Evolutionary conservation across 2,329 filamentous ascomycete genomes (phyloP).

Genomic region (Geosmithia flava): DNA sequence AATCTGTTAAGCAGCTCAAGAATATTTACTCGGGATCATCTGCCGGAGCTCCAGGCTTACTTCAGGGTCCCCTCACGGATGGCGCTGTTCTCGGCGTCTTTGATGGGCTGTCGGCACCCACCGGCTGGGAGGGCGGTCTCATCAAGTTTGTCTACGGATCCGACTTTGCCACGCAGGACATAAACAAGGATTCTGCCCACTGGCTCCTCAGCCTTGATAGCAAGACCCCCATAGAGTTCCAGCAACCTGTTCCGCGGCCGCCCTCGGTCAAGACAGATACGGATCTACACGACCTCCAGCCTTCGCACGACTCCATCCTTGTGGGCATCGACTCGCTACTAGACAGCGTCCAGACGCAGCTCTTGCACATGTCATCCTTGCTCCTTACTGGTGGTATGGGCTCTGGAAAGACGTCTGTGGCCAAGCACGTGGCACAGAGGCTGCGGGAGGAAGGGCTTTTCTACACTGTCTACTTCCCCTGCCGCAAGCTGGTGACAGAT

Average conservation of each 20-base stretch:
- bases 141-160: constrained; percentile 54
- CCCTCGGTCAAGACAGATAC: constrained; percentile 41
- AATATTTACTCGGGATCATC: constrained; percentile 50
- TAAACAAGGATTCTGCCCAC: constrained; percentile 32
- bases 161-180: constrained; percentile 22
- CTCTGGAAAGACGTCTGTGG: constrained; percentile 76
- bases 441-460: constrained; percentile 64
- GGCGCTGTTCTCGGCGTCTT: constrained; percentile 61
- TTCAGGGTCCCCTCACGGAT: constrained; percentile 81
- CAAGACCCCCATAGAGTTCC: constrained; percentile 63
- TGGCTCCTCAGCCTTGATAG: constrained; percentile 75
- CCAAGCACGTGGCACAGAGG: constrained; percentile 61
- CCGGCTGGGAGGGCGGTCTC: constrained; percentile 73
- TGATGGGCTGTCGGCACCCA: constrained; percentile 37
- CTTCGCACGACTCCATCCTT: constrained; percentile 47
- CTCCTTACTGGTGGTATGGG: constrained; percentile 81
- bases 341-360: constrained; percentile 57
- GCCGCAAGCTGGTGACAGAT: constrained; percentile 76
- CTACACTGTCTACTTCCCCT: constrained; percentile 76
- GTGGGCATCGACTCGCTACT: constrained; percentile 78
- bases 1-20: constrained; percentile 58
- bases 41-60: constrained; percentile 34
- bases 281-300: constrained; percentile 37
- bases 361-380: constrained; percentile 80
- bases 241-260: constrained; percentile 58